These are phyloP conservation scores for Nannizziopsis barbatae DNA, from an alignment of 2,329 filamentous ascomycete genomes.

Conservation along the genomic window DNA sequence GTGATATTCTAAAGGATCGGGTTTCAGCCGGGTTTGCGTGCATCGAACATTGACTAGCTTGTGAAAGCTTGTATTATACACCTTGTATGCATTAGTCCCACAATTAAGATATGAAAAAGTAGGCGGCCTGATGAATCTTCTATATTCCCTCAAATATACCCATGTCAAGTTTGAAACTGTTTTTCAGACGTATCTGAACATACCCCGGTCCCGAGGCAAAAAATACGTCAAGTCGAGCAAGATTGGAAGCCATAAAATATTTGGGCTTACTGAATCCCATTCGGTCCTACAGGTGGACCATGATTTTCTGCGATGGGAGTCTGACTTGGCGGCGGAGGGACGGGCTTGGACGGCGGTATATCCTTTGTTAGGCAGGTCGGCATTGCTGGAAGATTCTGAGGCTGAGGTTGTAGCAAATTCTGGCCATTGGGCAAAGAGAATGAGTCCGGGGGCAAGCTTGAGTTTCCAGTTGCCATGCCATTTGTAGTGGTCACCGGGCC, in stretches of 20 bases:
- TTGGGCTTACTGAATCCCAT: not conserved
- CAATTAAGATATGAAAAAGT: not conserved
- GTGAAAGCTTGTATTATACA: no score
- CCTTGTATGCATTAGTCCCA: no score
- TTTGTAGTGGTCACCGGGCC: not conserved
- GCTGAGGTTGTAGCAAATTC: not conserved
- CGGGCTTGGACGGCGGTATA: not conserved
- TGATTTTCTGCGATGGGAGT: not conserved
- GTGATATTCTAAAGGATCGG: no score
- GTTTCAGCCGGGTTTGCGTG: no score
- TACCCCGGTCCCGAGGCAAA: not conserved
- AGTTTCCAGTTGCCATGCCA: not conserved
- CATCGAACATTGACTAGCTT: no score
- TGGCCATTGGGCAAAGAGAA: not conserved
- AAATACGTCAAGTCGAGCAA: not conserved
- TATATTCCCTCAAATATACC: constrained; percentile 3
- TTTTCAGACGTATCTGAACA: not conserved
- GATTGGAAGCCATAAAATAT: not conserved
- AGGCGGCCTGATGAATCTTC: not conserved
- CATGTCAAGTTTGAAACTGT: not conserved
- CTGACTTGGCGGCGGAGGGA: not conserved
- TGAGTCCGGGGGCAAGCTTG: not conserved
- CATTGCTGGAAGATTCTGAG: not conserved
- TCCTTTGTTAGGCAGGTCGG: not conserved
- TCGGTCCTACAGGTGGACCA: not conserved